Percentiles rank a stretch among this genome's conserved stretches.
Evolutionary conservation across 140 eudicot genomes (phyloP).

Genomic region (Flaveria floridana): DNA sequence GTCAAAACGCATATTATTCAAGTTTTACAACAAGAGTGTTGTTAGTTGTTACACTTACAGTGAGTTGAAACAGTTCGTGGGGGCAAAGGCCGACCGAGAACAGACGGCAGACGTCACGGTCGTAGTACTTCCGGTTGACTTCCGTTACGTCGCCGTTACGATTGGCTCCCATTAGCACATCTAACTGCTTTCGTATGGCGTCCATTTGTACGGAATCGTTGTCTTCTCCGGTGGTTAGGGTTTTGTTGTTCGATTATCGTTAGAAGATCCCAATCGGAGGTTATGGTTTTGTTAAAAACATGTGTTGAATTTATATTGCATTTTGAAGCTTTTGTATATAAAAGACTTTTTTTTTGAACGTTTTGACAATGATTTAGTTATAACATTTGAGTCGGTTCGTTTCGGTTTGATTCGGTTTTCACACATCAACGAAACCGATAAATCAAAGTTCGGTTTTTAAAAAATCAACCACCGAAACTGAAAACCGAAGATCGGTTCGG

Average conservation of each 20-base stretch:
- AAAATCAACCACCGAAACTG: no score
- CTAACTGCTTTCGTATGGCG: conserved; percentile 91
- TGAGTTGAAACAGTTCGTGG: conserved; percentile 93
- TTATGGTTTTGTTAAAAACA: no score
- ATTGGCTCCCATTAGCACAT: conserved; percentile 92
- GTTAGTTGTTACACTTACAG: conserved; percentile 45
- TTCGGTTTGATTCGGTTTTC: no score
- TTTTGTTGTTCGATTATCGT: conserved; percentile 31
- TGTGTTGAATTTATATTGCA: no score
- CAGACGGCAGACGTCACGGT: conserved; percentile 96
- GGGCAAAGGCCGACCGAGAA: conserved; percentile 91
- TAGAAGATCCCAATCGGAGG: neutral
- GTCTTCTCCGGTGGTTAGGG: conserved; percentile 39
- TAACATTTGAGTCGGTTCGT: no score
- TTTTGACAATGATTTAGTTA: no score
- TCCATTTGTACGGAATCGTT: conserved; percentile 48
- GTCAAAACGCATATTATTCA: no score
- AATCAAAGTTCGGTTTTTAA: no score
- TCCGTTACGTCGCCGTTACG: conserved; percentile 85
- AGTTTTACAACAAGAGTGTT: neutral
- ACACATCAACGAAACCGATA: no score
- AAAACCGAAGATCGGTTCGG: no score
- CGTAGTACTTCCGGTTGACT: conserved; percentile 87
- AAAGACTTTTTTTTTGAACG: no score
- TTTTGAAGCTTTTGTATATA: no score